Evolutionary conservation across 805 yeast species (phyloP).

Genomic region (Kodamaea sagamina): DNA sequence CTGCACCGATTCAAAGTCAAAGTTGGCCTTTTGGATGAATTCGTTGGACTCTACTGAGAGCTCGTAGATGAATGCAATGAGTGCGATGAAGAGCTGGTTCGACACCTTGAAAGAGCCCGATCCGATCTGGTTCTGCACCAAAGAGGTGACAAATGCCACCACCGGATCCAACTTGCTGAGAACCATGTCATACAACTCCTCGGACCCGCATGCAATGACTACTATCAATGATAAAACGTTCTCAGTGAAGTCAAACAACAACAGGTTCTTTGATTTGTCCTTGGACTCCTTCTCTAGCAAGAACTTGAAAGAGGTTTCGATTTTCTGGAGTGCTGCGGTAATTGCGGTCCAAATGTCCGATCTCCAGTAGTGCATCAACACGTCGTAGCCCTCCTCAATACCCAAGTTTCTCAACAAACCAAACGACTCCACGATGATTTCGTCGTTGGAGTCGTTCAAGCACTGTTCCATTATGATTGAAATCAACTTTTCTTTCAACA

Average conservation of each 20-base stretch:
- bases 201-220: slow-evolving; percentile 65
- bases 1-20: slow-evolving; percentile 19
- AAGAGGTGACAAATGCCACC: slow-evolving; percentile 36
- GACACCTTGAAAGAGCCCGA: slow-evolving; percentile 34
- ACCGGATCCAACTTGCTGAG: slow-evolving; percentile 45
- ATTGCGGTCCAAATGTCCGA: slow-evolving; percentile 71
- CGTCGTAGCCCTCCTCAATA: slow-evolving; percentile 85
- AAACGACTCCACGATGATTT: slow-evolving; percentile 75
- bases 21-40: slow-evolving; percentile 42
- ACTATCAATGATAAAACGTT: slow-evolving; percentile 69
- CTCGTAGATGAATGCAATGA: slow-evolving; percentile 60
- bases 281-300: slow-evolving; percentile 29
- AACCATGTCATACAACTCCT: slow-evolving; percentile 49
- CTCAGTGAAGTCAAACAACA: slow-evolving; percentile 68
- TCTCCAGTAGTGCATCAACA: slow-evolving; percentile 75
- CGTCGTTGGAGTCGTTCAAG: slow-evolving; percentile 66
- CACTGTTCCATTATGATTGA: slow-evolving; percentile 63
- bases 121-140: slow-evolving; percentile 36
- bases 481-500: slow-evolving; percentile 73
- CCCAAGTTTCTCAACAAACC: slow-evolving; percentile 81
- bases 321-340: slow-evolving; percentile 51
- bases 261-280: slow-evolving; percentile 46
- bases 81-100: slow-evolving; percentile 48
- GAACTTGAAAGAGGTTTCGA: slow-evolving; percentile 49
- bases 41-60: slow-evolving; percentile 59